These are phyloP conservation scores for Parastagonospora avenae DNA, from an alignment of 2,329 filamentous ascomycete species.

Conservation along the genomic window DNA sequence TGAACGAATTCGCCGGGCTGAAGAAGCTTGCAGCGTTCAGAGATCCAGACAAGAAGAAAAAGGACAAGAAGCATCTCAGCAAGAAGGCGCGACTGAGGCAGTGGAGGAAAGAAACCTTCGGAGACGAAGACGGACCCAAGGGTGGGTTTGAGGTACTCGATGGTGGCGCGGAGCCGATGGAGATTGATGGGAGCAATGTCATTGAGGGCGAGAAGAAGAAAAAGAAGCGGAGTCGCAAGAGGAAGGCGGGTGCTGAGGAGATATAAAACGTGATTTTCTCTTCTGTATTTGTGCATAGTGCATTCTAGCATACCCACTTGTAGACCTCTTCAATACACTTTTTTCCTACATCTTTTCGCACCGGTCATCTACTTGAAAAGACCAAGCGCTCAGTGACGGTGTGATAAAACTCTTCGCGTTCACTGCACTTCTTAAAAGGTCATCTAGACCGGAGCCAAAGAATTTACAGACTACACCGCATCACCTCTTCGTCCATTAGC, in stretches of 20 bases:
- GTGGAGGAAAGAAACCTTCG: slow-evolving; percentile 77
- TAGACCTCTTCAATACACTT: too few species aligned
- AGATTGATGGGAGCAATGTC: slow-evolving; percentile 10
- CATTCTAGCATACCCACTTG: too few species aligned
- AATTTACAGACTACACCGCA: too few species aligned
- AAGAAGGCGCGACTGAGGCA: slow-evolving; percentile 91
- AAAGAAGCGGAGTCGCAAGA: slow-evolving; percentile 33
- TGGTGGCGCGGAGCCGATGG: slow-evolving; percentile 9
- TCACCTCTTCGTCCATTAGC: too few species aligned
- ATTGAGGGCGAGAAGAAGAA: slow-evolving; percentile 31
- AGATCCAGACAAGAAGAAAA: slow-evolving; percentile 84
- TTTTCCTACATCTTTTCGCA: too few species aligned
- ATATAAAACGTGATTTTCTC: background rate
- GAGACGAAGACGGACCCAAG: slow-evolving; percentile 60
- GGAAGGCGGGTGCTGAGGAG: slow-evolving; percentile 17
- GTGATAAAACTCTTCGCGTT: too few species aligned
- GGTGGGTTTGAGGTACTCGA: slow-evolving; percentile 46
- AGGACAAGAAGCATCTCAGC: slow-evolving; percentile 83
- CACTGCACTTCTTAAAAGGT: too few species aligned
- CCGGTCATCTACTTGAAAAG: too few species aligned
- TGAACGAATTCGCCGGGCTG: slow-evolving; percentile 89
- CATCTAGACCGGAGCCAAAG: too few species aligned
- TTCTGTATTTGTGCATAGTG: background rate
- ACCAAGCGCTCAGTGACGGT: too few species aligned
- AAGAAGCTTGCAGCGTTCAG: slow-evolving; percentile 95